These are phyloP conservation scores for Annona squamosa DNA, from an alignment of 164 flowering plant species.

Conservation along the genomic window DNA sequence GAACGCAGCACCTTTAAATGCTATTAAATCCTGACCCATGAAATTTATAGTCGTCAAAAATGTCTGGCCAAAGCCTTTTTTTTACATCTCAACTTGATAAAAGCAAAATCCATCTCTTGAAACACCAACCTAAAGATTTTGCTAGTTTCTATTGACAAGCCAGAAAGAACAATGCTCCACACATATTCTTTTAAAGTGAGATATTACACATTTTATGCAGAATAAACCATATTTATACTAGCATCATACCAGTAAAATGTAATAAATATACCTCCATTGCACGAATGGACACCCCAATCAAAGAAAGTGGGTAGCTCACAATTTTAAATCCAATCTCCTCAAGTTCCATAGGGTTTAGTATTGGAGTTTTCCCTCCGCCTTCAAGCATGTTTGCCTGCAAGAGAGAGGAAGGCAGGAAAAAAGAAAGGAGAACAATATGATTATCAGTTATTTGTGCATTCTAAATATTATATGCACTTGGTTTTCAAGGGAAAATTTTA, in stretches of 20 bases:
- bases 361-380: slow-evolving; percentile 97
- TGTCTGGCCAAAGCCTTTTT: too few relatives aligned
- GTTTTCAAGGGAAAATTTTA: too few relatives aligned
- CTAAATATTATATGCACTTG: neutral
- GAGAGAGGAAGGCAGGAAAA: neutral
- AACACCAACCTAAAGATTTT: too few relatives aligned
- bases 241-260: neutral
- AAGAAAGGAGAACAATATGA: too few relatives aligned
- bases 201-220: neutral
- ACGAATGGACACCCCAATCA: slow-evolving; percentile 82
- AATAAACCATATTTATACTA: neutral
- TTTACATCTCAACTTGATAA: too few relatives aligned
- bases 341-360: slow-evolving; percentile 72
- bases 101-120: neutral
- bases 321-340: slow-evolving; percentile 79
- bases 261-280: slow-evolving; percentile 77
- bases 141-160: neutral
- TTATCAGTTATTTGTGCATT: slow-evolving; percentile 1
- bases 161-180: neutral
- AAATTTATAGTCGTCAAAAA: too few relatives aligned
- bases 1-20: neutral
- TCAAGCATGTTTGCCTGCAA: slow-evolving; percentile 96
- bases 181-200: neutral
- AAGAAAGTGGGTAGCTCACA: slow-evolving; percentile 83
- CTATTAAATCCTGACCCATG: neutral